Percentiles rank a stretch among this genome's conserved stretches.
Evolutionary conservation across 2,329 filamentous ascomycete species (phyloP).

Genomic region (Penicillium sp.): DNA sequence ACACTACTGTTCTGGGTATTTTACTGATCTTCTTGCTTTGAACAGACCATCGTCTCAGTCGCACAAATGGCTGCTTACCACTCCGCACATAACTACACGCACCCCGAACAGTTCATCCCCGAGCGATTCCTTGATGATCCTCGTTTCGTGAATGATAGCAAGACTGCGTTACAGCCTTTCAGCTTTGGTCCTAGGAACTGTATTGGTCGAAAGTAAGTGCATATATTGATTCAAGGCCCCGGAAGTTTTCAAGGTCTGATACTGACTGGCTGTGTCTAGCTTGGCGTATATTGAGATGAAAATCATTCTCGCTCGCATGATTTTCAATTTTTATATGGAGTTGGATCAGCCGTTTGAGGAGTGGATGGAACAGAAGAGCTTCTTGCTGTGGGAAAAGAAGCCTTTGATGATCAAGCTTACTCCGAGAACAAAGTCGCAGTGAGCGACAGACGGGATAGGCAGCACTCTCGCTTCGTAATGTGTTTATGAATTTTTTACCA

Average conservation of each 20-base stretch:
- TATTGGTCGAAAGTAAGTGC: not conserved
- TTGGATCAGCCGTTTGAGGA: conserved; percentile 37
- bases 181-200: conserved; percentile 37
- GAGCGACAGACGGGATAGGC: no score
- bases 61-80: not conserved
- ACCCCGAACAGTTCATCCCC: conserved; percentile 1
- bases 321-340: conserved; percentile 53
- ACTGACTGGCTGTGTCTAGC: conserved; percentile 24
- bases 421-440: not conserved
- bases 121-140: conserved; percentile 20
- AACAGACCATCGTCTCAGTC: not conserved
- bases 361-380: conserved; percentile 45
- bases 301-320: conserved; percentile 47
- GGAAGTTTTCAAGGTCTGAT: conserved; percentile 49
- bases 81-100: not conserved
- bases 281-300: conserved; percentile 54
- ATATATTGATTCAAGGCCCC: conserved; percentile 18
- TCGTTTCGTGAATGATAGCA: conserved; percentile 44
- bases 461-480: no score
- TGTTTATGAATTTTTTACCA: no score
- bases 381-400: conserved; percentile 44
- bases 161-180: conserved; percentile 51
- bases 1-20: not conserved
- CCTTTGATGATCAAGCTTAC: conserved; percentile 40
- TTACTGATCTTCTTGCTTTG: not conserved